Percentiles rank a stretch among this genome's conserved stretches.
Conservation (phyloP, 2,329 filamentous ascomycete species). For the Hypoxylon sp. region DNA sequence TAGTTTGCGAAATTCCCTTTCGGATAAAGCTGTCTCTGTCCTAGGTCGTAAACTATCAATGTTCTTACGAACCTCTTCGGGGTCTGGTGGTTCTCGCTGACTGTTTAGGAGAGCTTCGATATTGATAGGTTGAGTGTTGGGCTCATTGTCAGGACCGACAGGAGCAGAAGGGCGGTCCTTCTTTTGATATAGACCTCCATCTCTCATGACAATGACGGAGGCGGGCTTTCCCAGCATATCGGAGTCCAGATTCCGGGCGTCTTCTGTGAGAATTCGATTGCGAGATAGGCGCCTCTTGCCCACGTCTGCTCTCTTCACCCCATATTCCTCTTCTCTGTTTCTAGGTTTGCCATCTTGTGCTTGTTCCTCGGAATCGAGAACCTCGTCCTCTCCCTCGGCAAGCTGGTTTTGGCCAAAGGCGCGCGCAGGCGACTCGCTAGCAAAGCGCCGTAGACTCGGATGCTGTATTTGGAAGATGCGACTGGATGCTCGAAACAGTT, state of each 20-base stretch:
- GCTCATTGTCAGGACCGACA: conserved; percentile 13
- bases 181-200: conserved; percentile 48
- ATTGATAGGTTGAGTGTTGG: conserved; percentile 49
- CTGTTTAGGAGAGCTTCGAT: conserved; percentile 55
- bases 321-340: not conserved
- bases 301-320: conserved; percentile 30
- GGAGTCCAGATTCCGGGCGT: conserved; percentile 47
- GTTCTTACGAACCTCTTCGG: conserved; percentile 60
- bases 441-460: conserved; percentile 27
- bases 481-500: conserved; percentile 26
- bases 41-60: conserved; percentile 65
- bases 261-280: conserved; percentile 49
- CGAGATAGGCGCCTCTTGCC: conserved; percentile 46
- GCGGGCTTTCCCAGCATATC: conserved; percentile 59
- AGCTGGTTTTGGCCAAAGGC: conserved; percentile 1
- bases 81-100: conserved; percentile 48
- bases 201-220: conserved; percentile 64
- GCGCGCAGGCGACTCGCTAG: conserved; percentile 16
- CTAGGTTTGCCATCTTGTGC: not conserved
- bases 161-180: conserved; percentile 2
- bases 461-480: conserved; percentile 21
- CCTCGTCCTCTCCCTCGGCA: conserved; percentile 5
- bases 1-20: conserved; percentile 61
- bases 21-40: conserved; percentile 57
- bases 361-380: not conserved